phyloP scores from a whole-genome alignment of 257 asterid species.

The Lantana camara region DNA sequence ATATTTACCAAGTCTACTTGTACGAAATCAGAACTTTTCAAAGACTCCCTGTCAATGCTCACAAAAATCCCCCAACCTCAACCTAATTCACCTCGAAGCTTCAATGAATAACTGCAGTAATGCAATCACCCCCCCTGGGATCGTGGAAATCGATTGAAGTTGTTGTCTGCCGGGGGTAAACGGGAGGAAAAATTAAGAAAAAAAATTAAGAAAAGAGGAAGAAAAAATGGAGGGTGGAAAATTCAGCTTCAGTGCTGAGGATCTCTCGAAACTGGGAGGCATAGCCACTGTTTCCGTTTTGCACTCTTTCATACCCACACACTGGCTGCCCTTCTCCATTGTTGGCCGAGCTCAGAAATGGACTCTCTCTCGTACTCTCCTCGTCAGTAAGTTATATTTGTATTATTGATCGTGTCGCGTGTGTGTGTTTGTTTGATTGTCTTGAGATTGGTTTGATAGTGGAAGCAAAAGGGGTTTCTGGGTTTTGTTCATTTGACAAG shows the following conservation, averaged over 20 bases:
- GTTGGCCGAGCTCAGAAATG: slow-evolving; percentile 92
- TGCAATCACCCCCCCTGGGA: no score
- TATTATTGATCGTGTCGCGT: background rate
- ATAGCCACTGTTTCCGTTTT: background rate
- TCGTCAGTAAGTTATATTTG: slow-evolving; percentile 57
- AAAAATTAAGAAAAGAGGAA: background rate
- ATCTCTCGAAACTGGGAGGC: background rate
- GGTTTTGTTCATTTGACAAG: slow-evolving; percentile 2
- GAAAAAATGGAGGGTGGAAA: background rate
- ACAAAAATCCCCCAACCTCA: background rate
- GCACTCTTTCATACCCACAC: slow-evolving; percentile 2
- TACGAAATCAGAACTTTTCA: no score
- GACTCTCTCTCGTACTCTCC: slow-evolving; percentile 79
- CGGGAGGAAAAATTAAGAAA: background rate
- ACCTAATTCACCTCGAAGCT: background rate
- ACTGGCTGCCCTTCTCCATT: slow-evolving; percentile 21
- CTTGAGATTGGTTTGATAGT: slow-evolving; percentile 5
- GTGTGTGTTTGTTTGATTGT: background rate
- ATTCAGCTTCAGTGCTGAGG: background rate
- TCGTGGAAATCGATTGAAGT: background rate
- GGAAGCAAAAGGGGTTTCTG: background rate
- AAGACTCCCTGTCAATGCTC: background rate
- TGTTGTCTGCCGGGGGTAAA: background rate
- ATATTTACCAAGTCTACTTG: no score
- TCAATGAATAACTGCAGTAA: background rate